Evolutionary conservation across 768 basidiomycete species (phyloP), one percentile per base, ranked within the genome.

Genomic region (Russula griseocarnosa): DNA sequence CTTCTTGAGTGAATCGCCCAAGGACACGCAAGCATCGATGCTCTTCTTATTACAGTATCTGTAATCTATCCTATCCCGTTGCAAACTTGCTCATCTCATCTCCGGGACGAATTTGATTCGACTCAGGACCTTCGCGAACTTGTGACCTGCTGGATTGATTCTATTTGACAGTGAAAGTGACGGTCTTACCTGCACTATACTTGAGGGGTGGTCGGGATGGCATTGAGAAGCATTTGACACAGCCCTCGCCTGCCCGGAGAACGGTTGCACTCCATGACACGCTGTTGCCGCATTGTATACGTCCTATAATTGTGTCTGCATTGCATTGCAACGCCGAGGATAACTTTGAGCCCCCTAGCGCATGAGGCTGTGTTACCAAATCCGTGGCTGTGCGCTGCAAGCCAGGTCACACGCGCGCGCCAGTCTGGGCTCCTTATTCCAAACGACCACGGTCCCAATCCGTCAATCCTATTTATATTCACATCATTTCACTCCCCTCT

Each of bases 341-440:
- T 44, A 46, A 22, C 30, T n/a, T n/a, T n/a, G n/a, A n/a, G 20
- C 11, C 36, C 0, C 13, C 34, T 2, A 28, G 8, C 7, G 24
- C 20, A 20, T 20, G 42, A 32, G 8, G 32, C 30, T 32, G 20
- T 47, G 28, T 58, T 30, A 26, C 32, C 20, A 22, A 53, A 26
- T 24, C 16, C 44, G 62, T 53, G 57, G 57, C 62, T 47, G 62
- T 58, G 57, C 55, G 4, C 2, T 30, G 18, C 44, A 1, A 2
- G 26, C 49, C 36, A 20, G 38, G 34, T 20, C 46, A 20, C 56
- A 40, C 52, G 30, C 55, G 22, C 38, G 28, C 55, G 30, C 38
- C 22, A 24, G 49, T 22, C 62, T 62, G 62, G 55, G 22, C 61
- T 14, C 49, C 30, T 55, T 14, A 22, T 38, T 30, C 1, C 5